Evolutionary conservation across 306 rosid species (phyloP).

Genomic region (Cicer cuneatum): DNA sequence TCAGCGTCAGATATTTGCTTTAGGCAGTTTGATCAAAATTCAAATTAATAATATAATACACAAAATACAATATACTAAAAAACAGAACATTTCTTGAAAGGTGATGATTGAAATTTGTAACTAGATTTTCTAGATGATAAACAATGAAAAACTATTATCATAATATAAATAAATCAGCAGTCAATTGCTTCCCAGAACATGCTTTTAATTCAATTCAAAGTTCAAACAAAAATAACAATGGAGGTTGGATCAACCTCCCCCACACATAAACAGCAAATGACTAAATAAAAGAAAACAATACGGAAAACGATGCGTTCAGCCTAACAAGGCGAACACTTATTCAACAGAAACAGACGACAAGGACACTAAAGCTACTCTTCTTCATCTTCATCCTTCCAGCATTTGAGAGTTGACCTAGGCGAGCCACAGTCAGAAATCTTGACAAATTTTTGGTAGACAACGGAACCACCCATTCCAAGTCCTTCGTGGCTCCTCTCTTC

Average conservation of each 20-base stretch:
- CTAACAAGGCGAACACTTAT: neutral
- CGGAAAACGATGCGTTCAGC: neutral
- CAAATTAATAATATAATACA: too few species aligned
- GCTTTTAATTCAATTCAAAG: neutral
- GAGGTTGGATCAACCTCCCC: neutral
- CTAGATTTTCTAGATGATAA: too few species aligned
- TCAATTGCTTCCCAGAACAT: neutral
- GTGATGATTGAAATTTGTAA: too few species aligned
- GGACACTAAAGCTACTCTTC: slow-evolving; percentile 51
- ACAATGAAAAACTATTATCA: too few species aligned
- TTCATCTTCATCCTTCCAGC: slow-evolving; percentile 74
- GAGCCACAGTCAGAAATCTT: slow-evolving; percentile 54
- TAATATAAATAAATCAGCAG: too few species aligned
- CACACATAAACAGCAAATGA: neutral
- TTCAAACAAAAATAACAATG: neutral
- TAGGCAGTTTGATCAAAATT: too few species aligned
- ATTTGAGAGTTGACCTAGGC: slow-evolving; percentile 73
- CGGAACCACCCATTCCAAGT: slow-evolving; percentile 66
- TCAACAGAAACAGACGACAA: neutral
- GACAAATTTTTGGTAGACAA: slow-evolving; percentile 59
- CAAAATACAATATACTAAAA: too few species aligned
- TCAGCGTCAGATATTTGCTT: too few species aligned
- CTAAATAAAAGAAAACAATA: neutral
- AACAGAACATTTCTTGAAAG: too few species aligned
- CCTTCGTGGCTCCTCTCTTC: slow-evolving; percentile 62